Conservation (phyloP, 2,329 filamentous ascomycete species). For the Didymellaceae sp. region DNA sequence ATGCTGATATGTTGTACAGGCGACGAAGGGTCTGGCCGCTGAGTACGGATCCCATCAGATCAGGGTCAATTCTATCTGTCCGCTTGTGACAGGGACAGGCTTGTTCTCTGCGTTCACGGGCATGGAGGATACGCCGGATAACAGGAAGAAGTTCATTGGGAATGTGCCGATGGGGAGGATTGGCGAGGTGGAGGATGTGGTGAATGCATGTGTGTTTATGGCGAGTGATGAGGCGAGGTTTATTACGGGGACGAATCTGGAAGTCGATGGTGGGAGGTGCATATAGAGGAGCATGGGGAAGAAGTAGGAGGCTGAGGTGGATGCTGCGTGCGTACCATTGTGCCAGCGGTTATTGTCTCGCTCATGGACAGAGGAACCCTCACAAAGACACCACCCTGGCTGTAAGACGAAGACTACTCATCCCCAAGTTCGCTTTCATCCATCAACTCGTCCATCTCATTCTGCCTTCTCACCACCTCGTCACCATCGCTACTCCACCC, state of each 20-base stretch:
- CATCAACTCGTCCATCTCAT: conserved; percentile 29
- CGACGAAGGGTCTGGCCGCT: conserved; percentile 71
- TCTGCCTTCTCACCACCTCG: conserved; percentile 20
- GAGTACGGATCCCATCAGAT: conserved; percentile 77
- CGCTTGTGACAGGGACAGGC: conserved; percentile 70
- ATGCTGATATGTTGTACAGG: no score
- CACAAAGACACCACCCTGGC: no score
- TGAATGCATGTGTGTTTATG: conserved; percentile 63
- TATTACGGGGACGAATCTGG: conserved; percentile 61
- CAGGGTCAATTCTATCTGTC: conserved; percentile 74
- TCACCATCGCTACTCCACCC: conserved; percentile 6
- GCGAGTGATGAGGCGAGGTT: conserved; percentile 65
- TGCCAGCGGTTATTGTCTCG: no score
- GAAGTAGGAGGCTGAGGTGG: neutral
- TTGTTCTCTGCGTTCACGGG: conserved; percentile 66
- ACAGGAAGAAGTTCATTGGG: conserved; percentile 58
- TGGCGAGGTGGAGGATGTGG: conserved; percentile 67
- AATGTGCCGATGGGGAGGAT: conserved; percentile 67
- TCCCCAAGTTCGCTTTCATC: conserved; percentile 18
- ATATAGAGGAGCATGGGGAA: conserved; percentile 26
- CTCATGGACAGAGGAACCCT: no score
- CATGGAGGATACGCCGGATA: conserved; percentile 66
- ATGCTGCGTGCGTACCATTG: no score
- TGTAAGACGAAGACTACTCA: neutral
- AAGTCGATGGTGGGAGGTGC: conserved; percentile 50